Evolutionary conservation across 768 basidiomycete species (phyloP).

Genomic region (Harrya chromipes): DNA sequence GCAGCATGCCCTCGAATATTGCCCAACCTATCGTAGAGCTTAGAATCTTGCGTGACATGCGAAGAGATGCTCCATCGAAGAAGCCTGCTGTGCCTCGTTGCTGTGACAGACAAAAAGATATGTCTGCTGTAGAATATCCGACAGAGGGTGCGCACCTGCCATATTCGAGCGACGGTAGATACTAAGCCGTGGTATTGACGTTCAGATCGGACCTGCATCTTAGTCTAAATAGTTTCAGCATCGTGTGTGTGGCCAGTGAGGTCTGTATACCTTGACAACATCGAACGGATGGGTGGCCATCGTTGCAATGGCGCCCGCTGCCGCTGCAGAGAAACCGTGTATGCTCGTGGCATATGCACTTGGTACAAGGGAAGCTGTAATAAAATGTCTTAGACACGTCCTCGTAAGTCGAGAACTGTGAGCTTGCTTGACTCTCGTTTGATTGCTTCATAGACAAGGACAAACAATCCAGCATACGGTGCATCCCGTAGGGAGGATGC

Average conservation of each 20-base stretch:
- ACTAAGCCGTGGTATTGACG: slow-evolving; percentile 69
- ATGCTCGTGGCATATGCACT: slow-evolving; percentile 47
- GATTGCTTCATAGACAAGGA: slow-evolving; percentile 83
- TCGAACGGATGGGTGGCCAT: slow-evolving; percentile 90
- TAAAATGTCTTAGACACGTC: slow-evolving; percentile 5
- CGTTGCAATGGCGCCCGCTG: slow-evolving; percentile 83
- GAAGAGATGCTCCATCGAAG: slow-evolving; percentile 81
- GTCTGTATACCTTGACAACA: slow-evolving; percentile 73
- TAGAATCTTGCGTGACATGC: slow-evolving; percentile 81
- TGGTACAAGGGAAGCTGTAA: slow-evolving; percentile 39
- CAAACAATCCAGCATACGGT: slow-evolving; percentile 88
- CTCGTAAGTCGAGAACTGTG: background rate
- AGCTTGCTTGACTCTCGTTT: slow-evolving; percentile 68
- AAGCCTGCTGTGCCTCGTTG: slow-evolving; percentile 79
- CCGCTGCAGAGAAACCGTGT: slow-evolving; percentile 67
- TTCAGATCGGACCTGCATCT: slow-evolving; percentile 86
- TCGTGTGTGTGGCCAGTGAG: background rate
- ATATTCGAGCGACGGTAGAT: slow-evolving; percentile 63
- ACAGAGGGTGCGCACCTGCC: slow-evolving; percentile 48
- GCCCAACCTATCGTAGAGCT: slow-evolving; percentile 93
- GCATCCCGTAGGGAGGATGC: slow-evolving; percentile 93
- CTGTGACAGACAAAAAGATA: slow-evolving; percentile 36
- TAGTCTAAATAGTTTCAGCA: slow-evolving; percentile 54
- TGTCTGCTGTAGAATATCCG: background rate
- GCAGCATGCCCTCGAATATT: slow-evolving; percentile 77